Base-by-base conservation (phyloP, 2,329 filamentous ascomycete genomes). In the Fusarium tricinctum region DNA sequence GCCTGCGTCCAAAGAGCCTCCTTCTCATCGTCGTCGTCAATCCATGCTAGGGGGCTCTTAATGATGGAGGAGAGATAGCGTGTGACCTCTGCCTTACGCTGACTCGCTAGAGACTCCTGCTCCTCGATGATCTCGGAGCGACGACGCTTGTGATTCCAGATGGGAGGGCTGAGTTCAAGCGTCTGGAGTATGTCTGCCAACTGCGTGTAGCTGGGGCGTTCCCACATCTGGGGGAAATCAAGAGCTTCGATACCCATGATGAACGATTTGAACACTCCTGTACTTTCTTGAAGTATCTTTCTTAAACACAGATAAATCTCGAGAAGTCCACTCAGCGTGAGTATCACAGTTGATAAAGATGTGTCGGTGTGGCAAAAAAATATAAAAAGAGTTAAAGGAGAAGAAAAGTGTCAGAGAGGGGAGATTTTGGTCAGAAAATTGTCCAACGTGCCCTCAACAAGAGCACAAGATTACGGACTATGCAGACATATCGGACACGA, bases 201-300 rank as follows among this genome's bases (percentile, higher is more conserved):
- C 6, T 85, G 83, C 32, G 83, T 80, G 60, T 88, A 89, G 20
- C 88, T 83, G 8, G 94, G 94, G 74, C 88, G 91, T 73, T 91
- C 87, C 85, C 94, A 93, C 66, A 95, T 85, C 74, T 94, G 92
- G n/a, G 94, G 93, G 26, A 97, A 87, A 75, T 95, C 92, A 79
- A 58, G 79, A 73, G 53, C 79, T 49, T 67, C 75, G 32, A 79
- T 68, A 23, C 72, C 74, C 77, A 79, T 79, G 22, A 39, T 65
- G 39, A 14, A 33, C 22, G 39, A 58, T 38, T 22, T 45, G 6
- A 32, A 28, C 17, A 38, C 7, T 46, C 15, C 22, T 17, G 30
- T 33, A 15, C 14, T 15, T 13, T 30, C 28, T 30, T 3, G 13
- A 30, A 35, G 33, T 35, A 35, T 30, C 45, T 35, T 15, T 26